Evolutionary conservation across 257 asterid species (phyloP).

Genomic region (Schizonepeta tenuifolia): DNA sequence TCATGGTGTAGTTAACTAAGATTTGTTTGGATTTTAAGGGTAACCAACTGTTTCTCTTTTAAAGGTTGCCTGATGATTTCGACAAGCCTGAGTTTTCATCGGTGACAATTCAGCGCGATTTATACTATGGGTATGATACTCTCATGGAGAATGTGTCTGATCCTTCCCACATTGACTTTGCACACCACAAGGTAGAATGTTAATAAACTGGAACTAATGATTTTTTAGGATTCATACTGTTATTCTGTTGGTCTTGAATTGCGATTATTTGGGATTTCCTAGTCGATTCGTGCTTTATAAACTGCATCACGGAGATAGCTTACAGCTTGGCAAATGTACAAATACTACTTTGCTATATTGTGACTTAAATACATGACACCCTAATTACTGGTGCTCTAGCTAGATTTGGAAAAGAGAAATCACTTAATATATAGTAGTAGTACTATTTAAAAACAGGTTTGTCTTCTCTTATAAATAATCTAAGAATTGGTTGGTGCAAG

Average conservation of each 20-base stretch:
- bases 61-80: conserved; percentile 96
- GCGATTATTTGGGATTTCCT: neutral
- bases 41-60: conserved; percentile 1
- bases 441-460: no score
- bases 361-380: neutral
- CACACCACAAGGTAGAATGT: conserved; percentile 85
- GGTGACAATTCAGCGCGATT: conserved; percentile 92
- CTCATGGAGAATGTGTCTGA: conserved; percentile 99
- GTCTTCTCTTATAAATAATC: no score
- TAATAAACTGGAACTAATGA: no score
- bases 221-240: no score
- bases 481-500: conserved; percentile 10
- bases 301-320: conserved; percentile 1
- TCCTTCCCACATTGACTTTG: conserved; percentile 99
- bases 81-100: conserved; percentile 88
- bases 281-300: neutral
- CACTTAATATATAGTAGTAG: neutral
- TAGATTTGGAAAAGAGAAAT: neutral
- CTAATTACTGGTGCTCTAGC: neutral
- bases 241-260: neutral
- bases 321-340: neutral
- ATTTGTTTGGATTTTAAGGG: neutral
- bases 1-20: no score
- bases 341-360: neutral
- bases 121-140: conserved; percentile 94